Evolutionary conservation across 495 filamentous ascomycete genomes (phyloP).

Genomic region (Staphylotrichum longicolle): DNA sequence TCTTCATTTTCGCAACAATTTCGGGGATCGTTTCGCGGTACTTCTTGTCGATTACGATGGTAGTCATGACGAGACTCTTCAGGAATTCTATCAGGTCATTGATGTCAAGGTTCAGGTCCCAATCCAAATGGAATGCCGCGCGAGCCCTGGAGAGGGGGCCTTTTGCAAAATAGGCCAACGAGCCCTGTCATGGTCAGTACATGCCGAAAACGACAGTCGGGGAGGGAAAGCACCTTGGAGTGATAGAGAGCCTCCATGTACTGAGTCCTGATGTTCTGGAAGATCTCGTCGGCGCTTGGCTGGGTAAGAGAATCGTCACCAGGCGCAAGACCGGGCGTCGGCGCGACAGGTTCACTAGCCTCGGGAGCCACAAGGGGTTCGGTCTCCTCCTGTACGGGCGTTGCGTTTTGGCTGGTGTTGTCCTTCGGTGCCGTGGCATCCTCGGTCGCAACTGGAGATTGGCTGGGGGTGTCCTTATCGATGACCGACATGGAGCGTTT

Average conservation of each 20-base stretch:
- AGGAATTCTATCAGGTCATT: conserved; percentile 66
- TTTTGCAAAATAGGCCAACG: conserved; percentile 95
- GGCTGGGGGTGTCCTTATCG: conserved; percentile 34
- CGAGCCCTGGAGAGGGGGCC: conserved; percentile 87
- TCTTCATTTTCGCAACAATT: conserved; percentile 62
- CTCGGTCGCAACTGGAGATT: not conserved
- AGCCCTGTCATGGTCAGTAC: conserved; percentile 57
- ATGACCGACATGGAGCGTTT: conserved; percentile 31
- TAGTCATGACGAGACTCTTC: conserved; percentile 66
- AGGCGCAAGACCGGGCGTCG: conserved; percentile 9
- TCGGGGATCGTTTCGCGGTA: conserved; percentile 73
- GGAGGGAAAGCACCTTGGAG: conserved; percentile 62
- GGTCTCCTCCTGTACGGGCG: not conserved
- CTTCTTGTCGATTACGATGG: conserved; percentile 80
- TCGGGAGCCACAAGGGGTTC: not conserved
- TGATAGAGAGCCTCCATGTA: conserved; percentile 89
- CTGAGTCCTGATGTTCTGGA: conserved; percentile 67
- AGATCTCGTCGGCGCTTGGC: conserved; percentile 60
- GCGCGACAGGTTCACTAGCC: conserved; percentile 1
- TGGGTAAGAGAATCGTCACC: conserved; percentile 34
- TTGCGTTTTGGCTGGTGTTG: conserved; percentile 8
- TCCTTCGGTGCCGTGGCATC: conserved; percentile 10
- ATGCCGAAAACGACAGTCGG: not conserved
- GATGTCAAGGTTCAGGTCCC: conserved; percentile 51
- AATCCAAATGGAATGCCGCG: conserved; percentile 65